Percentiles rank a stretch among this genome's conserved stretches.
phyloP scores from a whole-genome alignment of 23 red algal species.

The Gracilaria caudata region DNA sequence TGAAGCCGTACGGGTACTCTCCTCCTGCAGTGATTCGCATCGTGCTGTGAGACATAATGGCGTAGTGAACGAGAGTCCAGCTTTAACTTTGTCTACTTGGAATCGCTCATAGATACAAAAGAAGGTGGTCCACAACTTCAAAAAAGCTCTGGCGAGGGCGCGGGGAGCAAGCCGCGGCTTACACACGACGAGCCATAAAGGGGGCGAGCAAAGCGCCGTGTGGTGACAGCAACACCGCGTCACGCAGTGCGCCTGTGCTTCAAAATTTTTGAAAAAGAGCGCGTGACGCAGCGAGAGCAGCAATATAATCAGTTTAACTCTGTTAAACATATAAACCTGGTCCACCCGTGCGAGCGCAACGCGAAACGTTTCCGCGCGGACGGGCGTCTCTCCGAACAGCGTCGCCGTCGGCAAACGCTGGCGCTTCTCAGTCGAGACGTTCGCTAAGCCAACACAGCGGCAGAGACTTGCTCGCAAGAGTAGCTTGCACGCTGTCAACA shows the following conservation, averaged over 20 bases:
- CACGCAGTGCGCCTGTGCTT: not conserved
- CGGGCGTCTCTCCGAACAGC: too few species aligned
- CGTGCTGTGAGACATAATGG: not conserved
- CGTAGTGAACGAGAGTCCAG: not conserved
- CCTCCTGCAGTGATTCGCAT: not conserved
- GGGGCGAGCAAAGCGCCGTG: not conserved
- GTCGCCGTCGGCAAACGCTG: too few species aligned
- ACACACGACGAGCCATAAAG: too few species aligned
- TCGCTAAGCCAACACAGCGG: too few species aligned
- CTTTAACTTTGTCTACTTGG: too few species aligned
- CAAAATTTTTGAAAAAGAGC: not conserved
- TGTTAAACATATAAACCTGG: not conserved
- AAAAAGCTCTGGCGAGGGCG: too few species aligned
- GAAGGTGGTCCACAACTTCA: too few species aligned
- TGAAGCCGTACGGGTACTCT: not conserved
- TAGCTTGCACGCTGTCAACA: constrained; percentile 2
- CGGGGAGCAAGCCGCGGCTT: too few species aligned
- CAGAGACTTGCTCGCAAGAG: too few species aligned
- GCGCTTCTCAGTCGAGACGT: too few species aligned
- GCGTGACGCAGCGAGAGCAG: constrained; percentile 8
- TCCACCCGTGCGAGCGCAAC: too few species aligned
- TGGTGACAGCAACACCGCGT: not conserved
- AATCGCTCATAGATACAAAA: too few species aligned
- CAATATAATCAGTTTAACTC: not conserved
- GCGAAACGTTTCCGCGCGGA: not conserved